A percentile compares a stretch with the other conserved stretches of the same genome.
phyloP scores from a whole-genome alignment of 78 protist genomes.

The Chrysochromulina tobinii region DNA sequence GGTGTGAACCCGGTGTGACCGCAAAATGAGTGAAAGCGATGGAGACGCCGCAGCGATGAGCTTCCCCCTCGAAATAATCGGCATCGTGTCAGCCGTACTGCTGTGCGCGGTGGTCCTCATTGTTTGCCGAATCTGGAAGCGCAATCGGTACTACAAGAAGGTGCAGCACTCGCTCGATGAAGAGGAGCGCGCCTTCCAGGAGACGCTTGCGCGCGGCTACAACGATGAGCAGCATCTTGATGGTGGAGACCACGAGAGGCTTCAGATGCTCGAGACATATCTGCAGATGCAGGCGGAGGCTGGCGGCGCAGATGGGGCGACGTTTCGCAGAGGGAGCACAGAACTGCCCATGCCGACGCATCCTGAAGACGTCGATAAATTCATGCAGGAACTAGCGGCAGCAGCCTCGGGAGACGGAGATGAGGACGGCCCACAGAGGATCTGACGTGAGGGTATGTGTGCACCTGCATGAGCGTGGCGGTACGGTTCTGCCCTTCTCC shows the following conservation, averaged over 20 bases:
- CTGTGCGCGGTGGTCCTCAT: not conserved
- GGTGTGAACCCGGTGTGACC: too few species aligned
- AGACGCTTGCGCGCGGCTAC: not conserved
- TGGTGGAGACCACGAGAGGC: not conserved
- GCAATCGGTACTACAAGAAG: not conserved
- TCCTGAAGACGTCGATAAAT: not conserved
- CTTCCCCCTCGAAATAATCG: too few species aligned
- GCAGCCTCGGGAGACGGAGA: not conserved
- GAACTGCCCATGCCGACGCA: not conserved
- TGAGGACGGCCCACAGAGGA: too few species aligned
- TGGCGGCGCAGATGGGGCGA: not conserved
- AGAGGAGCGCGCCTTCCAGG: conserved; percentile 3
- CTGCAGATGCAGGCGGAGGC: not conserved
- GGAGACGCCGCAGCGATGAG: too few species aligned
- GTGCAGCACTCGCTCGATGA: conserved; percentile 1
- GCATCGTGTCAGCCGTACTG: not conserved
- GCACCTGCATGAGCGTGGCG: too few species aligned
- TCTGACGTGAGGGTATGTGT: too few species aligned
- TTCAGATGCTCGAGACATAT: not conserved
- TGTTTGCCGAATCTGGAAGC: not conserved
- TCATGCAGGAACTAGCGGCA: not conserved
- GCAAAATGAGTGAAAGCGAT: too few species aligned
- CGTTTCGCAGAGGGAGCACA: not conserved
- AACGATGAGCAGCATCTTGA: not conserved
- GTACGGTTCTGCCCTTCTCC: too few species aligned